A percentile compares a stretch with the other conserved stretches of the same genome.
Evolutionary conservation across 805 yeast species (phyloP).

Genomic region (Kodamaea neixiangensis): DNA sequence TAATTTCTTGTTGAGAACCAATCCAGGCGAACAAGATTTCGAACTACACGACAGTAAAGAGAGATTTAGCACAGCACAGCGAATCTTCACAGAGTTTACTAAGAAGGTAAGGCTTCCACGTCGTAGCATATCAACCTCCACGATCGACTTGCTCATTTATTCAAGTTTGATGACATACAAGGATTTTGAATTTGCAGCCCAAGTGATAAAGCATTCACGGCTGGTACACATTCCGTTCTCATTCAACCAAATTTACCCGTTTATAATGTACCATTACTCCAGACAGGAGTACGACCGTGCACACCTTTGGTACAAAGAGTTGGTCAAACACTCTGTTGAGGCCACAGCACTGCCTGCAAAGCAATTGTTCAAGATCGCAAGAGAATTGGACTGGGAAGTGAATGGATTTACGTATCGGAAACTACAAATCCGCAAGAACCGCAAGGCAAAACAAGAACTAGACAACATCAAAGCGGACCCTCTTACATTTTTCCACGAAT

Average conservation of each 20-base stretch:
- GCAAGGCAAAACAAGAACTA: conserved; percentile 21
- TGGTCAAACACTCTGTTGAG: conserved; percentile 32
- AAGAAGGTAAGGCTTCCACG: conserved; percentile 16
- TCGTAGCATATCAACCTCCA: conserved; percentile 20
- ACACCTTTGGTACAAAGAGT: conserved; percentile 37
- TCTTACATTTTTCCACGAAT: conserved; percentile 15
- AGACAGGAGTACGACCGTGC: conserved; percentile 33
- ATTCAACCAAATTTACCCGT: conserved; percentile 41
- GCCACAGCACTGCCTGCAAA: conserved; percentile 31
- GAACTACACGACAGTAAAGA: conserved; percentile 15
- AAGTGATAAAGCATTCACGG: conserved; percentile 28
- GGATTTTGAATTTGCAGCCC: conserved; percentile 36
- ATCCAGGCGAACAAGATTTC: conserved; percentile 17
- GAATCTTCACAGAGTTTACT: conserved; percentile 27
- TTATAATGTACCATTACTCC: conserved; percentile 36
- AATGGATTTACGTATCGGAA: conserved; percentile 35
- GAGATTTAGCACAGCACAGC: conserved; percentile 26
- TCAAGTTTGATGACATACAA: conserved; percentile 33
- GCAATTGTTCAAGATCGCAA: conserved; percentile 33
- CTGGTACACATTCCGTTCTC: conserved; percentile 33
- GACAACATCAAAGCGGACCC: conserved; percentile 20
- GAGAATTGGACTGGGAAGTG: conserved; percentile 37
- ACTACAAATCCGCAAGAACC: conserved; percentile 23
- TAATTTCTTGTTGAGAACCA: conserved; percentile 8
- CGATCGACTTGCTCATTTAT: conserved; percentile 32